These are phyloP conservation scores for Strobilomyces confusus DNA, from an alignment of 768 basidiomycete genomes.

Conservation along the genomic window DNA sequence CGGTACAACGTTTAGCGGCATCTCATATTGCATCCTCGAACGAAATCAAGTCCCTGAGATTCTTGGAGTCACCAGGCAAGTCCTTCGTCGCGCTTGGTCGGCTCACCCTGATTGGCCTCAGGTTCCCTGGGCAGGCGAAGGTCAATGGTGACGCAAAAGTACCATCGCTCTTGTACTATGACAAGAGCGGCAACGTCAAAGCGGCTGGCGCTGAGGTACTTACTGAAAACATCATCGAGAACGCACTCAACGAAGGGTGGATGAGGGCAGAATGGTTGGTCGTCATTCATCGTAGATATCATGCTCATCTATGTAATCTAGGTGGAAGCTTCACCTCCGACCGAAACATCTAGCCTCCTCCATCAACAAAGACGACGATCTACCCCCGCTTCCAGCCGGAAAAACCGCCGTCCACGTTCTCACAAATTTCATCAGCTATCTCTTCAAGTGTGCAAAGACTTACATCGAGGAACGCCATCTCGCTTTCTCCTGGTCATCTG, in stretches of 20 bases:
- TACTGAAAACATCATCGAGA: background rate
- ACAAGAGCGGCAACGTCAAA: background rate
- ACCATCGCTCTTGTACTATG: background rate
- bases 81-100: background rate
- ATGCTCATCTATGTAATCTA: no score
- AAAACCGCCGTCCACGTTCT: no score
- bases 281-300: no score
- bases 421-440: no score
- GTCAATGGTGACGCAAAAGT: background rate
- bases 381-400: no score
- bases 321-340: no score
- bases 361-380: no score
- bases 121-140: conserved; percentile 21
- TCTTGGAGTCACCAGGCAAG: conserved; percentile 9
- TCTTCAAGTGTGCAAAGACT: no score
- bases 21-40: conserved; percentile 33
- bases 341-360: no score
- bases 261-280: no score
- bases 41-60: conserved; percentile 10
- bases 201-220: background rate
- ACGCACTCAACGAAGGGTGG: background rate
- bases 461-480: no score
- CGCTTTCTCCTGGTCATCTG: no score
- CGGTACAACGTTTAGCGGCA: conserved; percentile 44
- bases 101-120: conserved; percentile 13